Evolutionary conservation across 2,329 filamentous ascomycete genomes (phyloP), one percentile per base, ranked within the genome.

Genomic region (Drechslerella stenobrocha): DNA sequence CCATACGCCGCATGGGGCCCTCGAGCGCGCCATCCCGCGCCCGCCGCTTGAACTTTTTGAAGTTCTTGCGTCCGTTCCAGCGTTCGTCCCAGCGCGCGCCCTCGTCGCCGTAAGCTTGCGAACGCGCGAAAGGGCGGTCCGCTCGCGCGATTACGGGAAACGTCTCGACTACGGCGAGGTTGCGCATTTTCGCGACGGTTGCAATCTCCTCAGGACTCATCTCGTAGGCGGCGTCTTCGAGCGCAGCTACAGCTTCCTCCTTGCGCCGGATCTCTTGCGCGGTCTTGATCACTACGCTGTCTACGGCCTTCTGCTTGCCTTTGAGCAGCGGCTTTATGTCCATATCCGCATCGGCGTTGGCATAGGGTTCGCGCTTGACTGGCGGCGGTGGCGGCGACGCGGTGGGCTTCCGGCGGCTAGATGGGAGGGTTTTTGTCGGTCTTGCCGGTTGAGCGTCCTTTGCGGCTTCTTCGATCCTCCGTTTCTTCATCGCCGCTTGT

Each of bases 11-110:
- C 47, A 73, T 71, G 48, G 71, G 72, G 5, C 74, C 72, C 20
- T 67, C 63, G 24, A 15, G 11, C 15, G 51, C 55, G 4, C 63
- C 63, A 11, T 55, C 32, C 35, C 44, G 37, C 0, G 76, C 76
- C 85, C 83, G 80, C 56, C 80, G 81, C 20, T 81, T 81, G 74
- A 98, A 98, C 72, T 84, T 88, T 76, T 98, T 98, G 79, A 96
- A 98, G 74, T 98, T 97, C 76, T 90, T 92, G 42, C 92, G 82
- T 0, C 92, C 93, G 74, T 96, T 95, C 93, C 93, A 98, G 35
- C 81, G 81, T 0, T 89, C 85, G 71, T 96, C 84, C 91, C 92
- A 96, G 37, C 89, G 81, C 3, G 85, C 83, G 15, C 81, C 77
- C 30, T 76, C 76, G n/a, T 78, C 74, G 15, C 74, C 75, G 52